A percentile compares a stretch with the other conserved stretches of the same genome.
Conservation (phyloP, 164 flowering plant species). For the Kalanchoe fedtschenkoi region DNA sequence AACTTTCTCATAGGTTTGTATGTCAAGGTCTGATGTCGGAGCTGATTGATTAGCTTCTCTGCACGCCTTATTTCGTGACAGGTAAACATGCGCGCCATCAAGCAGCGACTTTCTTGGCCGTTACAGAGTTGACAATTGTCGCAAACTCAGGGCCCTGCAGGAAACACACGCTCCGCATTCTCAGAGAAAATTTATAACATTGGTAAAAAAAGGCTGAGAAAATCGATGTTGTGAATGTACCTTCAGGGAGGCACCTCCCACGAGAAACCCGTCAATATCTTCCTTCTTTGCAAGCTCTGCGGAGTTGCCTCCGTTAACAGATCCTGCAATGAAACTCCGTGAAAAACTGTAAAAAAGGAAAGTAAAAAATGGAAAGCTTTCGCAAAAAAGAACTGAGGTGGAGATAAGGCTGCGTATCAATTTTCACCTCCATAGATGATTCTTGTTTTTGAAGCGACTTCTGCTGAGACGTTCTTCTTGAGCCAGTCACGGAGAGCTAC, state of each 20-base stretch:
- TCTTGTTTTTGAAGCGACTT: slow-evolving; percentile 81
- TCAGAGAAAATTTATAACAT: too few relatives aligned
- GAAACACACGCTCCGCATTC: too few relatives aligned
- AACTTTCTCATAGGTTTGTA: too few relatives aligned
- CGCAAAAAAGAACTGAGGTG: too few relatives aligned
- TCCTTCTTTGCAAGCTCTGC: slow-evolving; percentile 92
- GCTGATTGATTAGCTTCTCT: slow-evolving; percentile 2
- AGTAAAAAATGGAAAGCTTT: not conserved
- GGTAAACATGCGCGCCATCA: slow-evolving; percentile 8
- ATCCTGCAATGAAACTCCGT: slow-evolving; percentile 33
- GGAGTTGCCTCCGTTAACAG: slow-evolving; percentile 84
- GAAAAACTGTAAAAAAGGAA: not conserved
- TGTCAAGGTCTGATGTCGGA: too few relatives aligned
- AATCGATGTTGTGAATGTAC: slow-evolving; percentile 20
- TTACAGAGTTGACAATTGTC: slow-evolving; percentile 77
- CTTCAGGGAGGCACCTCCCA: slow-evolving; percentile 98
- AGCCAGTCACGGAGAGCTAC: slow-evolving; percentile 94
- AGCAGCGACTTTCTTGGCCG: slow-evolving; percentile 87
- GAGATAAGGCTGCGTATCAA: not conserved
- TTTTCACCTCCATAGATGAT: slow-evolving; percentile 90
- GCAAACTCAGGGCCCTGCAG: slow-evolving; percentile 91
- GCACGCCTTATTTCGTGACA: slow-evolving; percentile 12
- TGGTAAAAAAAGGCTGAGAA: too few relatives aligned
- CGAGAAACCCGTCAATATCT: slow-evolving; percentile 97
- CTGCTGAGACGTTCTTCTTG: slow-evolving; percentile 73